These are phyloP conservation scores for Juncus effusus DNA, from an alignment of 176 grass and related monocot genomes.

Conservation along the genomic window DNA sequence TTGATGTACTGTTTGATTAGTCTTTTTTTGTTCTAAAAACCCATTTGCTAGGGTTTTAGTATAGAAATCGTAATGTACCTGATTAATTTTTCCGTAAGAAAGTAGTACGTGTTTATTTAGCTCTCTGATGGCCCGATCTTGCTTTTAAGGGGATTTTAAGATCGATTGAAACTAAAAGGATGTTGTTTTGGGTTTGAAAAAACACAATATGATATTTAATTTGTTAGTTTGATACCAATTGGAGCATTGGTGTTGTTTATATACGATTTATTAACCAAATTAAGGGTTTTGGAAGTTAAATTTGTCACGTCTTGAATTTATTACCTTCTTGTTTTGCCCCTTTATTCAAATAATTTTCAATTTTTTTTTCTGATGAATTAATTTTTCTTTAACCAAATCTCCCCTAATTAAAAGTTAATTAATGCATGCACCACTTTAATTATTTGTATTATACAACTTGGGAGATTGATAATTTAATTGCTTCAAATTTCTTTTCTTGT, in stretches of 20 bases:
- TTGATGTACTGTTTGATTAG: conserved; percentile 22
- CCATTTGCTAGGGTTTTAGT: conserved; percentile 16
- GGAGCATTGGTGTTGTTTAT: conserved; percentile 15
- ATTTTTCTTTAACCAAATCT: background rate
- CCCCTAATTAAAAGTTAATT: conserved; percentile 7
- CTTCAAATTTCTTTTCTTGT: background rate
- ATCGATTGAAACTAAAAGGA: conserved; percentile 26
- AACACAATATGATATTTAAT: background rate
- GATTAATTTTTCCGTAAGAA: conserved; percentile 4
- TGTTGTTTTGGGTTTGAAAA: conserved; percentile 15
- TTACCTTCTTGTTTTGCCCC: conserved; percentile 20
- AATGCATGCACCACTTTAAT: background rate
- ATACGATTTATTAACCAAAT: conserved; percentile 1
- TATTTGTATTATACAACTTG: background rate
- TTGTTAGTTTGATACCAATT: conserved; percentile 23
- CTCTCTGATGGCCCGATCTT: conserved; percentile 20
- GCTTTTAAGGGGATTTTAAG: background rate
- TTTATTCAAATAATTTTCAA: background rate
- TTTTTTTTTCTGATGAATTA: conserved; percentile 24
- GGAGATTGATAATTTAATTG: background rate
- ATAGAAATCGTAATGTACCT: conserved; percentile 3
- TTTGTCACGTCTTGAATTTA: background rate
- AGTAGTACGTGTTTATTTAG: conserved; percentile 25
- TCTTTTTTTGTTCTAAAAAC: conserved; percentile 9
- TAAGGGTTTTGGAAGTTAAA: conserved; percentile 13